Evolutionary conservation across 768 basidiomycete genomes (phyloP).

Genomic region (Xanthoconium purpureum): DNA sequence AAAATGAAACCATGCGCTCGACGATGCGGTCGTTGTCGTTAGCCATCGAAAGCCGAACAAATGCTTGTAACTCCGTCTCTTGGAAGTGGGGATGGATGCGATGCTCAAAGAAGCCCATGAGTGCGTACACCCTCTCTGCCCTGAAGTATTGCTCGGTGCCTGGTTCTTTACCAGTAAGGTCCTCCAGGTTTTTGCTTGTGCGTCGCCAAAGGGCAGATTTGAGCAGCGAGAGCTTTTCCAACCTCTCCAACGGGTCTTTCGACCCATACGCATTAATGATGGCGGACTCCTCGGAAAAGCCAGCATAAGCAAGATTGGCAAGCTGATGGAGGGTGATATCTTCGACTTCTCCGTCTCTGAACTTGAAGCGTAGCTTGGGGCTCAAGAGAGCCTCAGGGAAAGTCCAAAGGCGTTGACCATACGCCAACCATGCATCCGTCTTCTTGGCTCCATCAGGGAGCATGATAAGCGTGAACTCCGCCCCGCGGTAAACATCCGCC

Average conservation of each 20-base stretch:
- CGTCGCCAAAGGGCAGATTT: constrained; percentile 25
- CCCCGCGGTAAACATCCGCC: too few species aligned
- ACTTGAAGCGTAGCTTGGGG: constrained; percentile 16
- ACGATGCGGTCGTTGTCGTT: constrained; percentile 23
- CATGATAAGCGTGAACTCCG: too few species aligned
- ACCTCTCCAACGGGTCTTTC: constrained; percentile 21
- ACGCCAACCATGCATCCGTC: too few species aligned
- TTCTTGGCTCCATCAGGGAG: too few species aligned
- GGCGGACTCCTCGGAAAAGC: constrained; percentile 16
- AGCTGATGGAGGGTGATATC: constrained; percentile 23
- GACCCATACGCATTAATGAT: constrained; percentile 21
- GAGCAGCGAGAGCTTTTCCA: constrained; percentile 21
- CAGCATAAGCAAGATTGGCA: constrained; percentile 20
- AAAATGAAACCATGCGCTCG: constrained; percentile 23
- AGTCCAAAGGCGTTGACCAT: background rate
- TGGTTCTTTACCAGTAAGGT: background rate
- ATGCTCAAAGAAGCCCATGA: constrained; percentile 21
- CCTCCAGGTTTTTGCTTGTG: background rate
- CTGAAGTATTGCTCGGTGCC: background rate
- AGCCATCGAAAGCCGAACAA: constrained; percentile 23
- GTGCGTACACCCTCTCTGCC: constrained; percentile 11
- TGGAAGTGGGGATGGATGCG: constrained; percentile 16
- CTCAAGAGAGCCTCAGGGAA: constrained; percentile 18
- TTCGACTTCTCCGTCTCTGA: constrained; percentile 7
- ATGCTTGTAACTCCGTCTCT: constrained; percentile 22